These are phyloP conservation scores for Sporothrix dimorphospora DNA, from an alignment of 2,329 filamentous ascomycete genomes.

Conservation along the genomic window DNA sequence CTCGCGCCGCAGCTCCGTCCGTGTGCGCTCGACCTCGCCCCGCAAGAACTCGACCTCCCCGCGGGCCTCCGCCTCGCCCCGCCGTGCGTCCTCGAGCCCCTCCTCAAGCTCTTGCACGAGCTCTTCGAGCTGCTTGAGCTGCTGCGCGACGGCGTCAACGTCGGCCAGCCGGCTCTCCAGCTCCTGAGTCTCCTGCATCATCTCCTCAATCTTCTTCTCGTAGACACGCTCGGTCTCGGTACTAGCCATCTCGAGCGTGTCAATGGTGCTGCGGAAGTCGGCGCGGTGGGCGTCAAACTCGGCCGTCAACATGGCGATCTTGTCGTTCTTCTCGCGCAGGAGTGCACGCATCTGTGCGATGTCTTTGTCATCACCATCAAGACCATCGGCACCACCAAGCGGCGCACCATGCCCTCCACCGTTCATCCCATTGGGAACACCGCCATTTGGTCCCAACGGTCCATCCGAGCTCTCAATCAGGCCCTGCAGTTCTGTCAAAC, in stretches of 20 bases:
- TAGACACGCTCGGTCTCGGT: constrained; percentile 96
- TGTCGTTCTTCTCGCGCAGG: constrained; percentile 93
- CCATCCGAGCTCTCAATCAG: constrained; percentile 65
- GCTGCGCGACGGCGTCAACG: constrained; percentile 85
- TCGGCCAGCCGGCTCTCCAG: constrained; percentile 82
- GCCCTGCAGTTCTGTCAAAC: constrained; percentile 73
- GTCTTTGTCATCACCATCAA: constrained; percentile 53
- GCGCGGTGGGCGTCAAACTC: constrained; percentile 95
- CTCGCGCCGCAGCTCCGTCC: constrained; percentile 84
- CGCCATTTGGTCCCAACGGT: constrained; percentile 39
- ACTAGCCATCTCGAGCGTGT: constrained; percentile 92
- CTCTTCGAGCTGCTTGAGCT: constrained; percentile 94
- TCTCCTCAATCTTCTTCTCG: constrained; percentile 85
- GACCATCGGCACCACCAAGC: constrained; percentile 38
- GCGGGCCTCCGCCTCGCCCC: constrained; percentile 92
- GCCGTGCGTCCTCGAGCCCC: constrained; percentile 88
- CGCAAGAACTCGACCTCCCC: constrained; percentile 95
- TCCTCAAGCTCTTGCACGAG: constrained; percentile 96
- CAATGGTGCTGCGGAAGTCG: constrained; percentile 95
- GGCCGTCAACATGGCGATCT: constrained; percentile 86
- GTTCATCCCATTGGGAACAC: constrained; percentile 38
- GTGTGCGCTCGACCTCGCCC: constrained; percentile 89
- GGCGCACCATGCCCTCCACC: constrained; percentile 30
- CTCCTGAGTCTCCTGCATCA: constrained; percentile 82
- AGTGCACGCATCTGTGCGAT: constrained; percentile 72